Evolutionary conservation across 257 asterid genomes (phyloP).

Genomic region (Ajuga chamaepitys): DNA sequence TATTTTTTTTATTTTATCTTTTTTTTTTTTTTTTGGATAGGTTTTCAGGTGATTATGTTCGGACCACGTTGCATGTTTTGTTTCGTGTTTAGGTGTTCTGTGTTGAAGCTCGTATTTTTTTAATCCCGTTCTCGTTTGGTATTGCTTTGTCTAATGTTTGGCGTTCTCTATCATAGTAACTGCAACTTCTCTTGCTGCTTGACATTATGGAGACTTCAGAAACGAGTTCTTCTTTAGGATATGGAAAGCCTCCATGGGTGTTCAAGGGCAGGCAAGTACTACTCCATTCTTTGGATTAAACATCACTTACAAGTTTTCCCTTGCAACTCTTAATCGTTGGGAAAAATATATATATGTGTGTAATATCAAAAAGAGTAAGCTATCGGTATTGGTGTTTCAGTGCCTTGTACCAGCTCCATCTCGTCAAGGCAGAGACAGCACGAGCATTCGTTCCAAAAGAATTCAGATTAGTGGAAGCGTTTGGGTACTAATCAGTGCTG

Average conservation of each 20-base stretch:
- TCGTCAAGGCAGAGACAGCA: slow-evolving; percentile 90
- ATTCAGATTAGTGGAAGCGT: slow-evolving; percentile 85
- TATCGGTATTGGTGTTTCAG: slow-evolving; percentile 37
- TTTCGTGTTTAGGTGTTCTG: background rate
- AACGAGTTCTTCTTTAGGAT: slow-evolving; percentile 29
- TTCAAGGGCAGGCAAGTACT: slow-evolving; percentile 90
- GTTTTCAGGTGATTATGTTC: too few species aligned
- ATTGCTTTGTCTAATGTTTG: slow-evolving; percentile 6
- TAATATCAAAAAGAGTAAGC: background rate
- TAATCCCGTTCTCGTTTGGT: slow-evolving; percentile 11
- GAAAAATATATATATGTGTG: background rate
- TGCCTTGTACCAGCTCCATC: slow-evolving; percentile 94
- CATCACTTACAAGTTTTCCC: background rate
- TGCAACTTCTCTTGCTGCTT: background rate
- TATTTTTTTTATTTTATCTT: too few species aligned
- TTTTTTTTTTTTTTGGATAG: too few species aligned
- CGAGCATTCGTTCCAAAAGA: slow-evolving; percentile 89
- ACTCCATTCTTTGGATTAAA: background rate
- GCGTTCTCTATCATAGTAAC: background rate
- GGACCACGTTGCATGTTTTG: background rate
- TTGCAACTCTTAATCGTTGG: background rate
- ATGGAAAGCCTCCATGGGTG: slow-evolving; percentile 89
- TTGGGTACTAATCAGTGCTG: slow-evolving; percentile 49
- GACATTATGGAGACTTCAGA: slow-evolving; percentile 40
- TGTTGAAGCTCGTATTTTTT: background rate